These are phyloP conservation scores for Filobasidium uniguttulatum DNA, from an alignment of 1,284 basidiomycete genomes.

Conservation along the genomic window DNA sequence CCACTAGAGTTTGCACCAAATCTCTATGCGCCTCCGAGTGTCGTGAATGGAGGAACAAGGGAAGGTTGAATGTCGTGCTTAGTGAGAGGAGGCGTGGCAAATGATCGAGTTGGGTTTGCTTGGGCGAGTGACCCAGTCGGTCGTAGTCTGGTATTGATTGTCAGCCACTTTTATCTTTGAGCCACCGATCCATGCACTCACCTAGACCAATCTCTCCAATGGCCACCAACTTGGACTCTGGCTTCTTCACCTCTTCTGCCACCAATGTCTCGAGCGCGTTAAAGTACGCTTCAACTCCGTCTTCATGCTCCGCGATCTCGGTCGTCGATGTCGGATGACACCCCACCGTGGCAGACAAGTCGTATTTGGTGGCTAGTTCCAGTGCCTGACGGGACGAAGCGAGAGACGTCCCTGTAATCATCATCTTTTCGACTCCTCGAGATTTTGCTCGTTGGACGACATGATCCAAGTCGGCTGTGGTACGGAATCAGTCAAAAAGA, in stretches of 20 bases:
- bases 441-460: slow-evolving; percentile 49
- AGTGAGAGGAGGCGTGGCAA: slow-evolving; percentile 60
- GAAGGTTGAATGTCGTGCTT: slow-evolving; percentile 57
- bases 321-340: slow-evolving; percentile 73
- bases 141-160: slow-evolving; percentile 58
- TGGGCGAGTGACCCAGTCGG: slow-evolving; percentile 54
- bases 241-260: slow-evolving; percentile 37
- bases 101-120: slow-evolving; percentile 51
- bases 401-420: slow-evolving; percentile 67
- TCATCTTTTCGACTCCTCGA: slow-evolving; percentile 60
- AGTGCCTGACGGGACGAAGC: slow-evolving; percentile 53
- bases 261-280: slow-evolving; percentile 49
- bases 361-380: slow-evolving; percentile 47
- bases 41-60: slow-evolving; percentile 74
- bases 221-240: slow-evolving; percentile 52
- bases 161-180: too few relatives aligned
- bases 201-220: slow-evolving; percentile 78
- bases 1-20: slow-evolving; percentile 42
- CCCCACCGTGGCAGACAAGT: slow-evolving; percentile 62
- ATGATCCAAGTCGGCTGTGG: slow-evolving; percentile 50
- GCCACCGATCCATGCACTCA: slow-evolving; percentile 35
- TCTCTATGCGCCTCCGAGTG: slow-evolving; percentile 62
- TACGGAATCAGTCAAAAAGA: background rate
- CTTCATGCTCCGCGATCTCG: slow-evolving; percentile 54
- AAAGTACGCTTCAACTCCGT: slow-evolving; percentile 54